Conservation (phyloP, 306 rosid species). For the Vigna angularis region DNA sequence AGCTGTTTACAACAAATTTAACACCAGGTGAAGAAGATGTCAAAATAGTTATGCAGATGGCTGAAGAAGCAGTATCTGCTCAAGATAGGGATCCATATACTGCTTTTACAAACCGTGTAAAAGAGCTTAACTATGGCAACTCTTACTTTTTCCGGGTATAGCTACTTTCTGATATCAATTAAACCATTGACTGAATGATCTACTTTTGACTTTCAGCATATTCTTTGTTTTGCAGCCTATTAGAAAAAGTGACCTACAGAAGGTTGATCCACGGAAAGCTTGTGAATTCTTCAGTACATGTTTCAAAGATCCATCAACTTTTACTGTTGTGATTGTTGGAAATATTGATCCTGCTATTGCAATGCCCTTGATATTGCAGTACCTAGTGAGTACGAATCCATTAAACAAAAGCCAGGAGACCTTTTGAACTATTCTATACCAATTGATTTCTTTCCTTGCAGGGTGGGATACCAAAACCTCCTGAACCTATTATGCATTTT, state of each 20-base stretch:
- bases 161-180: slow-evolving; percentile 37
- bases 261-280: slow-evolving; percentile 88
- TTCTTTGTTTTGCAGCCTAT: slow-evolving; percentile 70
- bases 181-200: slow-evolving; percentile 35
- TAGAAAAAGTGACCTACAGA: slow-evolving; percentile 75
- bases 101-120: slow-evolving; percentile 91
- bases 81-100: slow-evolving; percentile 97
- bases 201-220: slow-evolving; percentile 47
- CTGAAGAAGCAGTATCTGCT: slow-evolving; percentile 95
- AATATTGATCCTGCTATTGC: slow-evolving; percentile 83
- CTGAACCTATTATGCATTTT: slow-evolving; percentile 70
- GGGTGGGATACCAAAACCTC: slow-evolving; percentile 95
- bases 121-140: slow-evolving; percentile 98
- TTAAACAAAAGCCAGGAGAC: slow-evolving; percentile 36
- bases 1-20: slow-evolving; percentile 79
- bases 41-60: slow-evolving; percentile 97
- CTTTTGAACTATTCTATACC: slow-evolving; percentile 33
- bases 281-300: slow-evolving; percentile 94
- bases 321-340: slow-evolving; percentile 89
- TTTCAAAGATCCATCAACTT: slow-evolving; percentile 93
- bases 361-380: slow-evolving; percentile 88
- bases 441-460: slow-evolving; percentile 54
- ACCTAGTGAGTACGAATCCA: slow-evolving; percentile 68
- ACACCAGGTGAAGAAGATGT: slow-evolving; percentile 88
- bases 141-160: slow-evolving; percentile 93